Evolutionary conservation across 2,329 filamentous ascomycete species (phyloP).

Genomic region (Microcyclospora tardicrescens): DNA sequence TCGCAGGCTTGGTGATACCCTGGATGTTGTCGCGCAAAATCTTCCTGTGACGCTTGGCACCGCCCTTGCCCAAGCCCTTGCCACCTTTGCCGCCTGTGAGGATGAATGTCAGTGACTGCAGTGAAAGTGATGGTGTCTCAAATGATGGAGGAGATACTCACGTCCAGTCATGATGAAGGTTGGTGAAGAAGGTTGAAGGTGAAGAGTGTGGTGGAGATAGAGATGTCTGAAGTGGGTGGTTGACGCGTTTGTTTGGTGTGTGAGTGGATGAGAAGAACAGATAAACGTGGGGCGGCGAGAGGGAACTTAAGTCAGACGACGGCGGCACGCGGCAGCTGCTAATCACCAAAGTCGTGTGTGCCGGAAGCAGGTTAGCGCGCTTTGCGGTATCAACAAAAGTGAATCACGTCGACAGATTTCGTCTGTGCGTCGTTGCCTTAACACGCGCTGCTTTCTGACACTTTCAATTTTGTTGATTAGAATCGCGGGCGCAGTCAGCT

Average conservation of each 20-base stretch:
- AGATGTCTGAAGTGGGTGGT: slow-evolving; percentile 14
- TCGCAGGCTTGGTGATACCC: slow-evolving; percentile 97
- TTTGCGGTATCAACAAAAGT: neutral
- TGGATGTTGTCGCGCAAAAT: slow-evolving; percentile 99
- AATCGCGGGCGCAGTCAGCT: neutral
- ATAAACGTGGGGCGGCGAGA: slow-evolving; percentile 1
- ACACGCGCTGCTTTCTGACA: neutral
- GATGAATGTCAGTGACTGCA: slow-evolving; percentile 16
- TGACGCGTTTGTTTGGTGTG: slow-evolving; percentile 4
- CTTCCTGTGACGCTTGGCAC: slow-evolving; percentile 98
- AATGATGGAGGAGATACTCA: slow-evolving; percentile 23
- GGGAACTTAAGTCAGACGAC: slow-evolving; percentile 4
- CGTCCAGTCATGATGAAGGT: slow-evolving; percentile 39
- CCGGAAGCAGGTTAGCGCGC: neutral
- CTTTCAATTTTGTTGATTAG: slow-evolving; percentile 1
- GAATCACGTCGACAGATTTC: neutral
- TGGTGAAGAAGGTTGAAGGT: slow-evolving; percentile 13
- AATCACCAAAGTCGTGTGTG: slow-evolving; percentile 2
- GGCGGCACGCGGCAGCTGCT: slow-evolving; percentile 1
- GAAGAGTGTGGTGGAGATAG: slow-evolving; percentile 7
- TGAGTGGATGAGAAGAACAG: slow-evolving; percentile 10
- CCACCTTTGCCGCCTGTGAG: slow-evolving; percentile 76
- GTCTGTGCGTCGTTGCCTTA: neutral
- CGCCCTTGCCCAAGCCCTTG: slow-evolving; percentile 95
- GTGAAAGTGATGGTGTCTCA: slow-evolving; percentile 4